Conservation (phyloP, 1,284 basidiomycete species). For the Apiotrichum akiyoshidainum region DNA sequence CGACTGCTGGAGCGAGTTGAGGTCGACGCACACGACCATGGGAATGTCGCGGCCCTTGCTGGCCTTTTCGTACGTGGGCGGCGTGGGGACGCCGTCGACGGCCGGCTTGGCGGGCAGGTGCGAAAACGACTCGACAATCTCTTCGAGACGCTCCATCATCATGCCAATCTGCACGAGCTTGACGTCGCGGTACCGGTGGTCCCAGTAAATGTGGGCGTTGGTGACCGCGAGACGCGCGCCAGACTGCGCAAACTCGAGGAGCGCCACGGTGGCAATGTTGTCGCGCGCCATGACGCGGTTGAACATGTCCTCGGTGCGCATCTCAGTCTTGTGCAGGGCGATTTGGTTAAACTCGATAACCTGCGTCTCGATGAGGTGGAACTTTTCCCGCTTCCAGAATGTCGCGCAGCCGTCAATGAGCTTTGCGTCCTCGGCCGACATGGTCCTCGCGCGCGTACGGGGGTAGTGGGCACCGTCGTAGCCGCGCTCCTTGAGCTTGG, state of each 20-base stretch:
- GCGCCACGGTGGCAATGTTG: constrained; percentile 83
- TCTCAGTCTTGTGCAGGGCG: constrained; percentile 89
- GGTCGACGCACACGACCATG: constrained; percentile 86
- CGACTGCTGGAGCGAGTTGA: constrained; percentile 82
- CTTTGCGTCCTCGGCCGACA: constrained; percentile 81
- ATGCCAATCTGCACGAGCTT: constrained; percentile 95
- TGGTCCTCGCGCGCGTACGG: constrained; percentile 91
- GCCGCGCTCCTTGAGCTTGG: constrained; percentile 69
- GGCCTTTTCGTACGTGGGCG: constrained; percentile 41
- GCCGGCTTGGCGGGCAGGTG: constrained; percentile 60
- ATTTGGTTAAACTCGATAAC: constrained; percentile 91
- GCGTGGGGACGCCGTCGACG: constrained; percentile 22
- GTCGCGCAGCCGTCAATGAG: constrained; percentile 95
- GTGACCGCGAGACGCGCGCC: constrained; percentile 84
- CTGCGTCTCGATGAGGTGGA: constrained; percentile 87
- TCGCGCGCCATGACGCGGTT: constrained; percentile 96
- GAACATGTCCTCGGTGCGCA: constrained; percentile 99
- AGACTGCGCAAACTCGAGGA: constrained; percentile 81
- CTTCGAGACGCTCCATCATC: constrained; percentile 88
- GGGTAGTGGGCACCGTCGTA: constrained; percentile 93
- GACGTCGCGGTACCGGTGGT: constrained; percentile 89
- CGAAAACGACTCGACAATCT: constrained; percentile 79
- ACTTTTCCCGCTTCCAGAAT: constrained; percentile 91
- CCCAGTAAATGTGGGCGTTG: constrained; percentile 93
- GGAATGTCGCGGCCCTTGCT: constrained; percentile 69